Evolutionary conservation across 805 yeast species (phyloP), one percentile per base, ranked within the genome.

Genomic region (Pichia insulana): DNA sequence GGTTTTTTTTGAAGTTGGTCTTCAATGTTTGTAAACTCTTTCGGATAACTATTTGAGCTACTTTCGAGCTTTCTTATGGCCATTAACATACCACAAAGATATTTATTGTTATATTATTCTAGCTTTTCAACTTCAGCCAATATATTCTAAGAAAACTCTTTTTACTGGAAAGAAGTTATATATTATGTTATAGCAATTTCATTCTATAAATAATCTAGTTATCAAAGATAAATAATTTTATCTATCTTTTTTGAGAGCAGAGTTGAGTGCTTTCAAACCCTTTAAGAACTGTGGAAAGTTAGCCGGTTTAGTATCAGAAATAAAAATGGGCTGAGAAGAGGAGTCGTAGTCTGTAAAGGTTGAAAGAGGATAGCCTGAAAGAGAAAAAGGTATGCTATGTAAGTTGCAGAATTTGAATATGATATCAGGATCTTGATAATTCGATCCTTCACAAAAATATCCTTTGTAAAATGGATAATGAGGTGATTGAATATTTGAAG

Each of bases 331-430:
- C 15, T 22, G 25, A 6, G 25, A 22, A 22, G 25, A 22, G 31
- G 26, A 12, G 16, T 22, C 6, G 31, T 36, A 22, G 11, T 11
- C 18, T 19, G 13, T 20, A 39, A 28, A 18, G 33, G 36, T n/a
- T 25, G 19, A 8, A 19, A 35, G 22, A 10, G 44, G 39, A 34
- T 37, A 39, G 8, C 56, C 56, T 30, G 40, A 11, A 8, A 51
- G 30, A 2, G 54, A 42, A 12, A 31, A 13, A 1, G 28, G 36
- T 30, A 30, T 36, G 27, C 44, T 46, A 10, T 44, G 34, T 8
- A 16, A 7, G 2, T 39, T 37, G 13, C 49, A 40, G 26, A 42
- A 49, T 36, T 39, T 46, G 8, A 44, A 11, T 3, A 50, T 19
- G 7, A 45, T 16, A 3, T 36, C 43, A 3, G 51, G 50, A 12